phyloP scores from a whole-genome alignment of 345 rosid species.

The Citrus maxima region DNA sequence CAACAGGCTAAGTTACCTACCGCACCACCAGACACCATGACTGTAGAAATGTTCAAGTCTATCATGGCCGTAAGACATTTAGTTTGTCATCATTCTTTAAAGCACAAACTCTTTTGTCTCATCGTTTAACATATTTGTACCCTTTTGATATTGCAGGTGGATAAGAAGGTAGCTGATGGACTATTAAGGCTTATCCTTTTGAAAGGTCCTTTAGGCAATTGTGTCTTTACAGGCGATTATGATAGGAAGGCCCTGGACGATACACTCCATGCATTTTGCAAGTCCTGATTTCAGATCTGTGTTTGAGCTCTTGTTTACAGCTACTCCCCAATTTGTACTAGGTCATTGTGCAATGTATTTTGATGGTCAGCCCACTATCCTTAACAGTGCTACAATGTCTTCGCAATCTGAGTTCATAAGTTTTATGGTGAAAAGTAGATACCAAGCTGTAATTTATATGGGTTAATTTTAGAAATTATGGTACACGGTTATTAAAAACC shows the following conservation, averaged over 20 bases:
- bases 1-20: conserved; percentile 69
- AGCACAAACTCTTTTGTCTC: background rate
- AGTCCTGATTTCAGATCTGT: conserved; percentile 33
- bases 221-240: conserved; percentile 91
- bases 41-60: conserved; percentile 88
- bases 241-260: conserved; percentile 79
- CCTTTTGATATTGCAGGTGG: conserved; percentile 52
- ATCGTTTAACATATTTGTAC: background rate
- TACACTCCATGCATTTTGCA: conserved; percentile 71
- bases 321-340: background rate
- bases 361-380: background rate
- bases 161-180: conserved; percentile 99
- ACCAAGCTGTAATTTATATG: background rate
- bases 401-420: background rate
- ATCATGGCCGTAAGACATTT: conserved; percentile 82
- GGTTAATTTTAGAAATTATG: background rate
- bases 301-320: background rate
- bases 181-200: conserved; percentile 86
- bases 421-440: background rate
- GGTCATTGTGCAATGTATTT: background rate
- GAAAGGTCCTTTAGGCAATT: conserved; percentile 90
- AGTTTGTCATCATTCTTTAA: background rate
- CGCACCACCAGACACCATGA: conserved; percentile 77
- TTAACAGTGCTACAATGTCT: background rate
- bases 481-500: background rate